Conservation (phyloP, 2,329 filamentous ascomycete genomes). For the Helotiales sp. region DNA sequence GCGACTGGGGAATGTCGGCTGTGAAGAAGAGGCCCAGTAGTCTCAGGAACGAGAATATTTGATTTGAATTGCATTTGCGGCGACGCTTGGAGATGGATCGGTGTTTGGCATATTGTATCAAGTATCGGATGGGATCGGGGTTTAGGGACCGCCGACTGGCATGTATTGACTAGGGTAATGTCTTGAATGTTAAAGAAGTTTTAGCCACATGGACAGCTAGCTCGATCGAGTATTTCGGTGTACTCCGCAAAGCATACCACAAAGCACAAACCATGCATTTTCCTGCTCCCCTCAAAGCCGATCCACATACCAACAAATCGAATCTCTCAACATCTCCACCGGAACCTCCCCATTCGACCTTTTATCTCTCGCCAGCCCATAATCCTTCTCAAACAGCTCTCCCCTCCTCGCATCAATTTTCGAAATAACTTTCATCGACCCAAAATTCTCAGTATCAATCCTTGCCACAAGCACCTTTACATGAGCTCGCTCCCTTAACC, state of each 20-base stretch:
- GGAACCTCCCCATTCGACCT: slow-evolving; percentile 15
- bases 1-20: slow-evolving; percentile 37
- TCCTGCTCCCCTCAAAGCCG: background rate
- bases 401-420: slow-evolving; percentile 18
- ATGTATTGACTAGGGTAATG: slow-evolving; percentile 15
- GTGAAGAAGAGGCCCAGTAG: slow-evolving; percentile 40
- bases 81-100: background rate
- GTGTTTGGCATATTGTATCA: slow-evolving; percentile 2
- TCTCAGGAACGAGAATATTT: slow-evolving; percentile 38
- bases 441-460: slow-evolving; percentile 25
- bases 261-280: too few relatives aligned
- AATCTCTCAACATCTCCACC: slow-evolving; percentile 23
- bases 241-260: too few relatives aligned
- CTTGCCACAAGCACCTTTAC: slow-evolving; percentile 16
- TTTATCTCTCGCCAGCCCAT: slow-evolving; percentile 20
- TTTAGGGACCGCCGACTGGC: background rate
- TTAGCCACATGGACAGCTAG: too few relatives aligned
- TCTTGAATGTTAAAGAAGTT: slow-evolving; percentile 1
- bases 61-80: slow-evolving; percentile 15
- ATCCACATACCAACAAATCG: slow-evolving; percentile 22
- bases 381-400: slow-evolving; percentile 15
- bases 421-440: slow-evolving; percentile 18
- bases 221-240: too few relatives aligned
- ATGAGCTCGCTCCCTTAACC: slow-evolving; percentile 21
- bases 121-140: slow-evolving; percentile 2